A percentile compares a stretch with the other conserved stretches of the same genome.
These are phyloP conservation scores for Aspergillus eucalypticola DNA, from an alignment of 2,329 filamentous ascomycete genomes.

Conservation along the genomic window DNA sequence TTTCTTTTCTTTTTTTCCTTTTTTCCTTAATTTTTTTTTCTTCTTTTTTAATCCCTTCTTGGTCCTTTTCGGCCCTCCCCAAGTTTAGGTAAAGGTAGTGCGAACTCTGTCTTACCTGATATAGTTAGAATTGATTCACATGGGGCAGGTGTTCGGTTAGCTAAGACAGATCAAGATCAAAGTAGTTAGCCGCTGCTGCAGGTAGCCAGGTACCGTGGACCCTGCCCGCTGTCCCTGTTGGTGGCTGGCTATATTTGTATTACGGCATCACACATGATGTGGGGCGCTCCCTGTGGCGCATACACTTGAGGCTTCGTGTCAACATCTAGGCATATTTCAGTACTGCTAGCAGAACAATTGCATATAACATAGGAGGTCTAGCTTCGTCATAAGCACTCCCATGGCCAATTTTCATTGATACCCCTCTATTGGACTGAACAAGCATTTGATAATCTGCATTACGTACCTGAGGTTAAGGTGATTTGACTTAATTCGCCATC, in stretches of 20 bases:
- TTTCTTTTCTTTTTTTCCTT: too few relatives aligned
- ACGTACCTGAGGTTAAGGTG: not conserved
- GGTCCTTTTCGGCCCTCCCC: too few relatives aligned
- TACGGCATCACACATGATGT: constrained; percentile 16
- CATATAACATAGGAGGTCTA: too few relatives aligned
- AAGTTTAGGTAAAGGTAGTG: too few relatives aligned
- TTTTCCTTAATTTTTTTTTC: too few relatives aligned
- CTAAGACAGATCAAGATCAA: not conserved
- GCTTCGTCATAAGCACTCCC: constrained; percentile 4
- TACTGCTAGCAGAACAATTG: not conserved
- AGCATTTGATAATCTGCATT: not conserved
- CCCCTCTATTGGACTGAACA: not conserved
- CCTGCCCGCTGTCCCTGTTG: not conserved
- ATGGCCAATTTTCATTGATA: constrained; percentile 10
- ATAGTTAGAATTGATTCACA: not conserved
- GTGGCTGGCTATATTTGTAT: not conserved
- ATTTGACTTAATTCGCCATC: constrained; percentile 27
- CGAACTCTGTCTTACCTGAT: not conserved
- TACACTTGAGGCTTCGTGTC: constrained; percentile 43
- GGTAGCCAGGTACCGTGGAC: not conserved
- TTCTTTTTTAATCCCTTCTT: too few relatives aligned
- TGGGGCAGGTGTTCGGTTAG: not conserved
- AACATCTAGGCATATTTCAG: constrained; percentile 29
- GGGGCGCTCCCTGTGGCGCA: constrained; percentile 21
- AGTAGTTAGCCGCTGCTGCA: not conserved